Base-by-base conservation (phyloP, 768 basidiomycete species). In the Pleurotus salmoneostramineus region DNA sequence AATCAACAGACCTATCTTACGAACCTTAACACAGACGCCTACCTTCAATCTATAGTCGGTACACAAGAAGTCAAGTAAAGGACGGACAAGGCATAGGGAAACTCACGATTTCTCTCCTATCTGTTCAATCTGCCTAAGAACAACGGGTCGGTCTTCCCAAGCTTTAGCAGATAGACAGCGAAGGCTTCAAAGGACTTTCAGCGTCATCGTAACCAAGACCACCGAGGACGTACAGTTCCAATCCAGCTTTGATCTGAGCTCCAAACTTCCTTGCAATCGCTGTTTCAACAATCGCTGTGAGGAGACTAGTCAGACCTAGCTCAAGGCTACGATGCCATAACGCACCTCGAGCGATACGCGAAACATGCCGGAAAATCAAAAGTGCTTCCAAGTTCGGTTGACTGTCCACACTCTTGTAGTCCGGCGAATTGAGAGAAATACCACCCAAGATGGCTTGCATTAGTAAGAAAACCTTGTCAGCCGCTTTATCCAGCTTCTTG, bases 51-150 rank as follows among this genome's bases (percentile, higher is more conserved):
- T 73, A n/a, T n/a, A n/a, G n/a, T n/a, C n/a, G n/a, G n/a, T n/a
- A 58, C 49, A 44, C 48, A 2, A 45, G 17, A 14, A 37, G 44
- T 34, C 6, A n/a, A 31, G 48, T n/a, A 5, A 42, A 54, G 15
- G 12, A n/a, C 40, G 36, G 36, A 51, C 35, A 27, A 35, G 43
- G 12, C 11, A 42, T 6, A 4, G 21, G 1, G 3, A 27, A 1
- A 71, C 88, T 68, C 57, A 93, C 91, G 91, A 92, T 82, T 93
- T 93, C 66, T 94, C 92, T 34, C 95, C 96, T 43, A 98, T 87
- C n/a, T 87, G 83, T 35, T 91, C 86, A 50, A 98, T 80, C 68
- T 98, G 96, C 11, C 89, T 81, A 56, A 98, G 80, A 5, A 96
- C 88, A 11, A 87, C 74, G 4, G 93, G 85, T 15, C 91, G 76